Base-by-base conservation (phyloP, 2,329 filamentous ascomycete genomes). In the Stagonosporopsis cucurbitacearum region DNA sequence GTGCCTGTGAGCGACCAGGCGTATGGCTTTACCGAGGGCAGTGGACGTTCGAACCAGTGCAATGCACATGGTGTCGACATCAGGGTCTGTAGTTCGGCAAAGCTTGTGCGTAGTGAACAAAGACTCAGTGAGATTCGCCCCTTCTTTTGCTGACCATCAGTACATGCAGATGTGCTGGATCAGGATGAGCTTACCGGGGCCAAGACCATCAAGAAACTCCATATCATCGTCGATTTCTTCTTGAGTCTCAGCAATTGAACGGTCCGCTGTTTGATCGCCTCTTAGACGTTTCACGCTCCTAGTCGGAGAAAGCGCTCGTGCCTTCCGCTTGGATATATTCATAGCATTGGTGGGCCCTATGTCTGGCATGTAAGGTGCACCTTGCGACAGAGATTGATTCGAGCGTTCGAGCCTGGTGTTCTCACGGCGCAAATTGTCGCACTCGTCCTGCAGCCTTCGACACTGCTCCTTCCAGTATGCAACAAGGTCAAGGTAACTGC, bases 401-500 rank as follows among this genome's bases (percentile, higher is more conserved):
- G 67, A 68, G 25, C 68, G 62, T 32, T 74, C 69, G 2, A 74
- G 64, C 26, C 67, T 67, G 8, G 59, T 49, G 30, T 70, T 67
- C 26, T 65, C 53, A 2, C 36, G 56, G 23, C 66, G 60, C 15
- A 75, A 59, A 4, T 61, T 49, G 2, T 58, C 49, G 36, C 66
- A 68, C 30, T 66, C 65, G 6, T 62, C 53, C n/a, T 75, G 66
- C 0, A 62, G 51, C 20, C 50, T 48, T 17, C 63, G 57, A 36
- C 59, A 71, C 39, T 65, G 64, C 7, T 72, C 60, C 28, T 63
- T 60, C 78, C 77, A 80, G 52, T 73, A 79, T 4, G 71, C 61
- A 11, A 75, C 73, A 13, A 75, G 66, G 53, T 80, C 76, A 20
- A 81, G 63, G 41, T 78, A 73, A 9, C 63, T 68, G 36, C 71